Percentiles rank a stretch among this genome's conserved stretches.
Conservation (phyloP, 495 filamentous ascomycete species). For the Penicillium lividum region DNA sequence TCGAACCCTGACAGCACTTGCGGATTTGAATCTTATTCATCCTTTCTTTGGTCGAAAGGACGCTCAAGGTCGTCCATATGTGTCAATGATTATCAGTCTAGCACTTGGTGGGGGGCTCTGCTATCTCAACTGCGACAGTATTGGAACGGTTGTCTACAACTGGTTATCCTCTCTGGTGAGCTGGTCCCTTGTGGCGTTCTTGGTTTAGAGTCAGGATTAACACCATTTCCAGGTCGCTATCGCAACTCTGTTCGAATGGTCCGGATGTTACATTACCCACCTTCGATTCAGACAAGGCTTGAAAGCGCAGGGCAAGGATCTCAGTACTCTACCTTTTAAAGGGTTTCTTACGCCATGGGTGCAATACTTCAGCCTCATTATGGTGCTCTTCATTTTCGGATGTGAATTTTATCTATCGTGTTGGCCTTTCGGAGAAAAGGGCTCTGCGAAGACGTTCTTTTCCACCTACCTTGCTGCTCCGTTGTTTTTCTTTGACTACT, state of each 20-base stretch:
- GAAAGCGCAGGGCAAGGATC: slow-evolving; percentile 52
- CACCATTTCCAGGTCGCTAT: slow-evolving; percentile 24
- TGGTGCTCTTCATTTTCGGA: slow-evolving; percentile 62
- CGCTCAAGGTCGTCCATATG: slow-evolving; percentile 25
- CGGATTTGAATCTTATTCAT: slow-evolving; percentile 29
- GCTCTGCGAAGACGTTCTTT: slow-evolving; percentile 31
- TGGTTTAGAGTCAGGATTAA: neutral
- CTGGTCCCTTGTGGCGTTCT: neutral
- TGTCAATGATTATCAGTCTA: slow-evolving; percentile 24
- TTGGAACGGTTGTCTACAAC: slow-evolving; percentile 26
- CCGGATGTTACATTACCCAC: slow-evolving; percentile 60
- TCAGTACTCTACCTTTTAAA: slow-evolving; percentile 55
- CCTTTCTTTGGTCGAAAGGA: slow-evolving; percentile 31
- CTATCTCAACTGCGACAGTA: slow-evolving; percentile 29
- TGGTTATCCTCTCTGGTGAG: slow-evolving; percentile 33
- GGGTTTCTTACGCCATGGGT: slow-evolving; percentile 60
- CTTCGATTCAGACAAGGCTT: slow-evolving; percentile 62
- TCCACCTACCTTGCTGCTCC: slow-evolving; percentile 33
- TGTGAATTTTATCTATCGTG: slow-evolving; percentile 57
- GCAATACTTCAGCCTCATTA: slow-evolving; percentile 55
- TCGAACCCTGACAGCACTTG: slow-evolving; percentile 30
- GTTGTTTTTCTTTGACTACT: slow-evolving; percentile 31
- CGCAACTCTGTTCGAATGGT: slow-evolving; percentile 45
- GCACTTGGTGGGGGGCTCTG: slow-evolving; percentile 27
- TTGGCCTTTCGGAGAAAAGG: slow-evolving; percentile 34